Percentiles rank a stretch among this genome's conserved stretches.
phyloP scores from a whole-genome alignment of 176 grass and related monocot genomes.

The Thalia dealbata region DNA sequence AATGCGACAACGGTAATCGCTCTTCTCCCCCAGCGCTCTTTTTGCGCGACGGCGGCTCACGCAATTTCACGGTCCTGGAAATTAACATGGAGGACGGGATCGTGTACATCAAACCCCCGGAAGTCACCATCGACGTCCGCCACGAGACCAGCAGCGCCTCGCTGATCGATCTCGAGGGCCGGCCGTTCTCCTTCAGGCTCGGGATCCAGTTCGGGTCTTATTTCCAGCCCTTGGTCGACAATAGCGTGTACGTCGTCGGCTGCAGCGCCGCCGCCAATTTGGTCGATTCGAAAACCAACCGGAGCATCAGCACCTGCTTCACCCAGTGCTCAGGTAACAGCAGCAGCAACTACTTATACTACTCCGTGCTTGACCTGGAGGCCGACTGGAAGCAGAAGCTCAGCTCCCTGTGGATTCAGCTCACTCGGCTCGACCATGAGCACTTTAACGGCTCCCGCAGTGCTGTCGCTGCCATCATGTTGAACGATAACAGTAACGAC shows the following conservation, averaged over 20 bases:
- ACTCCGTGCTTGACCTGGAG: background rate
- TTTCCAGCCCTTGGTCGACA: background rate
- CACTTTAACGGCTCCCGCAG: background rate
- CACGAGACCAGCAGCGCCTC: background rate
- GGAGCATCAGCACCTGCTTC: background rate
- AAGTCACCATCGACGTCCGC: background rate
- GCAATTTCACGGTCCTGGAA: background rate
- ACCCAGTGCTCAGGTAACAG: background rate
- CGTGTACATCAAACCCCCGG: background rate
- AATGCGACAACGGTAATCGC: background rate
- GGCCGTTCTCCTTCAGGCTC: background rate
- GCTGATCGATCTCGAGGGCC: background rate
- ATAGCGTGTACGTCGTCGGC: background rate
- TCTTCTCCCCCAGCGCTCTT: background rate
- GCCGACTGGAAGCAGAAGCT: background rate
- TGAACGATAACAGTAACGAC: background rate
- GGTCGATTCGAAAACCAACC: background rate
- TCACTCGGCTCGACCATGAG: background rate
- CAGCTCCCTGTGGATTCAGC: background rate
- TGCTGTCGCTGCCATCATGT: background rate
- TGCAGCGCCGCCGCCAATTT: background rate
- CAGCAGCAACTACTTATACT: background rate
- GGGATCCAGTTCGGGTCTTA: background rate
- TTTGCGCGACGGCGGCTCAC: background rate
- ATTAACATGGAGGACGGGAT: background rate